A percentile compares a stretch with the other conserved stretches of the same genome.
Evolutionary conservation across 441 rosid species (phyloP).

Genomic region (Eruca vesicaria): DNA sequence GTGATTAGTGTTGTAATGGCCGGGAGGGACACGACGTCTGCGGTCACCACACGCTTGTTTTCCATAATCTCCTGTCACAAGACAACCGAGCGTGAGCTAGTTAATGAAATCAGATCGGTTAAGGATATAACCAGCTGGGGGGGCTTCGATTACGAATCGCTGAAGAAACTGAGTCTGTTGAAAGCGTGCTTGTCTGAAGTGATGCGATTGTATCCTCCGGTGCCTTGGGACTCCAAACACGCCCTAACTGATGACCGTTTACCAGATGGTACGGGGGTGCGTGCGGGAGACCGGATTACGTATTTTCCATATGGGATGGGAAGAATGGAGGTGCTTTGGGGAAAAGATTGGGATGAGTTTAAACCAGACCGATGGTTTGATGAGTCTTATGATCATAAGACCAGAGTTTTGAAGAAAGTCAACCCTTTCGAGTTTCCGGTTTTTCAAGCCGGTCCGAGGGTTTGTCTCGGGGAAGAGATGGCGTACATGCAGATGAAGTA

Average conservation of each 20-base stretch:
- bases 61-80: slow-evolving; percentile 44
- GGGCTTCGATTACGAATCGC: slow-evolving; percentile 41
- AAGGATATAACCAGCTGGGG: slow-evolving; percentile 19
- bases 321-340: slow-evolving; percentile 65
- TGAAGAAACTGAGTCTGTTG: slow-evolving; percentile 49
- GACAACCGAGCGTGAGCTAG: slow-evolving; percentile 31
- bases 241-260: slow-evolving; percentile 43
- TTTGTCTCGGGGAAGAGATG: slow-evolving; percentile 65
- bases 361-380: slow-evolving; percentile 54
- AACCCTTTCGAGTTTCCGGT: slow-evolving; percentile 53
- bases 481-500: slow-evolving; percentile 60
- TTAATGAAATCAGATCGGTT: slow-evolving; percentile 28
- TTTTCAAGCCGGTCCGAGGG: slow-evolving; percentile 69
- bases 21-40: slow-evolving; percentile 59
- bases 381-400: not conserved
- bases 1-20: slow-evolving; percentile 58
- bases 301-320: slow-evolving; percentile 72
- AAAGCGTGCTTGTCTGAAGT: slow-evolving; percentile 54
- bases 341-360: slow-evolving; percentile 47
- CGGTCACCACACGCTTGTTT: slow-evolving; percentile 61
- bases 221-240: slow-evolving; percentile 72
- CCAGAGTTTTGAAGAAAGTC: slow-evolving; percentile 38
- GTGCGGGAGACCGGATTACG: slow-evolving; percentile 61
- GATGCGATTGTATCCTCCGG: slow-evolving; percentile 70
- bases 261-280: slow-evolving; percentile 52